phyloP scores from a whole-genome alignment of 495 filamentous ascomycete genomes.

The Corynascus novoguineensis region DNA sequence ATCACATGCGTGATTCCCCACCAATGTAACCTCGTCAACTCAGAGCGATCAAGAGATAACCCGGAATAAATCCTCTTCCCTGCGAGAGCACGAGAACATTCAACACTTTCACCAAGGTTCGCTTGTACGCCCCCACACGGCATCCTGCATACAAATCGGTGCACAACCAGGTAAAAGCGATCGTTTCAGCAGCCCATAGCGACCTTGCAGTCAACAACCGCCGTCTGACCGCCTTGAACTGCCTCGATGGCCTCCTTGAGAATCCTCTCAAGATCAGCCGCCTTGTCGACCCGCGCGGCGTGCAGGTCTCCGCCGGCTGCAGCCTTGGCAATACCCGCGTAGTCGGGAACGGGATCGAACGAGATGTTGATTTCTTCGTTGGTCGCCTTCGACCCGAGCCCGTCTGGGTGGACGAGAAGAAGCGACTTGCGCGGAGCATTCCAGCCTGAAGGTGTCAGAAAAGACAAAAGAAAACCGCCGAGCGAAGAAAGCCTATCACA shows the following conservation, averaged over 20 bases:
- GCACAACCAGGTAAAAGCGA: not conserved
- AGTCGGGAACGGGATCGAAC: slow-evolving; percentile 82
- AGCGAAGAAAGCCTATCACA: not conserved
- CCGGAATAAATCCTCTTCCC: too few species aligned
- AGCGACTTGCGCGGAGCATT: slow-evolving; percentile 74
- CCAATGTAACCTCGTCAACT: too few species aligned
- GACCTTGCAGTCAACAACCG: slow-evolving; percentile 58
- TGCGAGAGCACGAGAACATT: too few species aligned
- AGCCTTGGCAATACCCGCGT: slow-evolving; percentile 81
- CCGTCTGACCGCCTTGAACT: slow-evolving; percentile 60
- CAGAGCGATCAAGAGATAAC: too few species aligned
- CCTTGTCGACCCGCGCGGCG: slow-evolving; percentile 56
- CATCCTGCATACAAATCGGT: not conserved
- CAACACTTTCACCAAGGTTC: too few species aligned
- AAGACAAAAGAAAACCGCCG: not conserved
- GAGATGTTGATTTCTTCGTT: slow-evolving; percentile 89
- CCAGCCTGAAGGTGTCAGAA: slow-evolving; percentile 55
- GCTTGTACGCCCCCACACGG: not conserved
- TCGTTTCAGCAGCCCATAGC: slow-evolving; percentile 30
- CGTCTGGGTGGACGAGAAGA: slow-evolving; percentile 77
- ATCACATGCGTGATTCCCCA: not conserved
- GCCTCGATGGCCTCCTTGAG: slow-evolving; percentile 62
- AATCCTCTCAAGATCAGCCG: slow-evolving; percentile 54
- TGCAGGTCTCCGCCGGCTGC: slow-evolving; percentile 72
- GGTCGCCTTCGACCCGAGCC: slow-evolving; percentile 66